A percentile compares a stretch with the other conserved stretches of the same genome.
phyloP scores from a whole-genome alignment of 371 early-diverging fungal species.

The Dichotomocladium elegans region DNA sequence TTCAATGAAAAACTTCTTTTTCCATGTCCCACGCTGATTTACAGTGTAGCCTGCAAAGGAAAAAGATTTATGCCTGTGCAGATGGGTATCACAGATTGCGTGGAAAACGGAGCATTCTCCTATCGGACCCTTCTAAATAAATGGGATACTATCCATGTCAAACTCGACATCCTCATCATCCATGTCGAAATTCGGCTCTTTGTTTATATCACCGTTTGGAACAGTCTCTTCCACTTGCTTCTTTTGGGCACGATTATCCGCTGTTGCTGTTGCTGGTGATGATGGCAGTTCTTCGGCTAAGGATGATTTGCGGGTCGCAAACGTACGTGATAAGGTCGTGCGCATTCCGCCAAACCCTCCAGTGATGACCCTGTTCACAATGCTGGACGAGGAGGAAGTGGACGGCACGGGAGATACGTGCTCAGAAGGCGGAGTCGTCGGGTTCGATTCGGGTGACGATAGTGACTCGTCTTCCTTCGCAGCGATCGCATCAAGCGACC shows the following conservation, averaged over 20 bases:
- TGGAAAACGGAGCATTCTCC: too few species aligned
- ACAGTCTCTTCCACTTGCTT: neutral
- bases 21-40: too few species aligned
- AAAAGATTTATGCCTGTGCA: too few species aligned
- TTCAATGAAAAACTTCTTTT: neutral
- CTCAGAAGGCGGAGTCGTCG: neutral
- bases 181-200: conserved; percentile 9
- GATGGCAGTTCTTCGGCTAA: conserved; percentile 7
- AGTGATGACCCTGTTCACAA: conserved; percentile 24
- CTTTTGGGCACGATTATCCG: conserved; percentile 7
- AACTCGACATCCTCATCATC: conserved; percentile 45
- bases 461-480: neutral
- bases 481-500: too few species aligned
- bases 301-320: conserved; percentile 13
- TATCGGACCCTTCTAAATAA: too few species aligned
- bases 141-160: conserved; percentile 56
- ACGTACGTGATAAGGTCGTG: conserved; percentile 34
- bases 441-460: neutral
- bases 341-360: conserved; percentile 24
- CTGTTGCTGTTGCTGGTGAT: conserved; percentile 10
- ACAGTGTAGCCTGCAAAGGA: too few species aligned
- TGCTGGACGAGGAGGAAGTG: conserved; percentile 7
- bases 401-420: conserved; percentile 4
- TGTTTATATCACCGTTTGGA: conserved; percentile 15
- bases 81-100: too few species aligned